Evolutionary conservation across 768 basidiomycete genomes (phyloP).

Genomic region (Trametes cingulata): DNA sequence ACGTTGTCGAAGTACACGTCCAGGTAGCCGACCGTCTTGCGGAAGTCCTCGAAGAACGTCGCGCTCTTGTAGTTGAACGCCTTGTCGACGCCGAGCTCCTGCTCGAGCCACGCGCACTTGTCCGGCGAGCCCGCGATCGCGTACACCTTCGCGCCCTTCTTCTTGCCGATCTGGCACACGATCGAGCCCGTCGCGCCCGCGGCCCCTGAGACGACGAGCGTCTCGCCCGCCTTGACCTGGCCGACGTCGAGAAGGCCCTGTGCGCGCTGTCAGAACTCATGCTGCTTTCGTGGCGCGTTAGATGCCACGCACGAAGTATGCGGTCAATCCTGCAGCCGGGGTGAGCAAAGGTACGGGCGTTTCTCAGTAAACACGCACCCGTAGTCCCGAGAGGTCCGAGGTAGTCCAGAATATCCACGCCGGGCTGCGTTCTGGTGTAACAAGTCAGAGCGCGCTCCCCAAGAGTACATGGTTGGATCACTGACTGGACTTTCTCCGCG

Average conservation of each 20-base stretch:
- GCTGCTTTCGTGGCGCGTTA: background rate
- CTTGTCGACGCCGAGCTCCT: constrained; percentile 79
- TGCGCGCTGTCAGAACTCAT: background rate
- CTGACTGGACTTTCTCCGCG: constrained; percentile 58
- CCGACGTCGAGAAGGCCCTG: constrained; percentile 85
- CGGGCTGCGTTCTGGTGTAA: constrained; percentile 51
- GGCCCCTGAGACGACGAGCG: constrained; percentile 84
- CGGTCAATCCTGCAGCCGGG: constrained; percentile 66
- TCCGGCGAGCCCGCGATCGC: constrained; percentile 84
- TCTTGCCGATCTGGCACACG: constrained; percentile 83
- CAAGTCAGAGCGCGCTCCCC: background rate
- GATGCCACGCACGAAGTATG: constrained; percentile 70
- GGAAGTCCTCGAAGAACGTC: constrained; percentile 72
- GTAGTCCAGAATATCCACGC: constrained; percentile 71
- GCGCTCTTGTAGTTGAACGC: constrained; percentile 87
- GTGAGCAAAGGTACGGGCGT: background rate
- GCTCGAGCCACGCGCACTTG: constrained; percentile 85
- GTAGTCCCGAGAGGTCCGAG: constrained; percentile 76
- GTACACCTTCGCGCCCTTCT: constrained; percentile 76
- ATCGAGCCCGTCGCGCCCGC: constrained; percentile 89
- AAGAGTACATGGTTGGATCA: background rate
- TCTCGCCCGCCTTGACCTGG: constrained; percentile 80
- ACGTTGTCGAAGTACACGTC: constrained; percentile 89
- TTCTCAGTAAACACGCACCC: constrained; percentile 45
- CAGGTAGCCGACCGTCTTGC: constrained; percentile 66